Conservation (phyloP, 2,329 filamentous ascomycete species). For the Colletotrichum australisinense region DNA sequence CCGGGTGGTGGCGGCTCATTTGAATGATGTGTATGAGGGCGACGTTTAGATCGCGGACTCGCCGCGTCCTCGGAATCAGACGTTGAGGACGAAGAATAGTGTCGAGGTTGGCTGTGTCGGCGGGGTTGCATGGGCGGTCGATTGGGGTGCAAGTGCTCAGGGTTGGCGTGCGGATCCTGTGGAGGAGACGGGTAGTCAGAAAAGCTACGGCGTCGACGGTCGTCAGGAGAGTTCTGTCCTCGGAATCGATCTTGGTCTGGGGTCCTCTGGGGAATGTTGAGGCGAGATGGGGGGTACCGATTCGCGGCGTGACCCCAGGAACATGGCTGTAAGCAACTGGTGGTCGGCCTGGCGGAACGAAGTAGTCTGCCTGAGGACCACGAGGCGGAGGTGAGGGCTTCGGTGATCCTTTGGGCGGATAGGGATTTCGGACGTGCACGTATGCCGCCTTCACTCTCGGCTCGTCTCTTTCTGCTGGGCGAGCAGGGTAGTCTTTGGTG, state of each 20-base stretch:
- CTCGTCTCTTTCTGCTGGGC: conserved; percentile 45
- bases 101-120: conserved; percentile 62
- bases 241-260: conserved; percentile 46
- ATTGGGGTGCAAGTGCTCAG: conserved; percentile 49
- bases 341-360: conserved; percentile 42
- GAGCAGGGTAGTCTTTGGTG: conserved; percentile 43
- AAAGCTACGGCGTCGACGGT: conserved; percentile 61
- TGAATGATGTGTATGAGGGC: conserved; percentile 37
- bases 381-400: conserved; percentile 38
- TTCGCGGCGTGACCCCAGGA: conserved; percentile 53
- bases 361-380: conserved; percentile 44
- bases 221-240: conserved; percentile 52
- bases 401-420: conserved; percentile 38
- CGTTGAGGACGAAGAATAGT: conserved; percentile 55
- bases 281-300: conserved; percentile 46
- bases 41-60: conserved; percentile 39
- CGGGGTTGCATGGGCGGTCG: conserved; percentile 47
- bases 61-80: conserved; percentile 47
- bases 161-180: conserved; percentile 41
- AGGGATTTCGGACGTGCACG: conserved; percentile 46
- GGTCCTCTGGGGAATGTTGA: conserved; percentile 44
- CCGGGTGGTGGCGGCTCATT: conserved; percentile 43
- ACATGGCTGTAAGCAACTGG: conserved; percentile 54
- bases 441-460: conserved; percentile 52
- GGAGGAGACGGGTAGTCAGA: conserved; percentile 59